Percentiles rank a stretch among this genome's conserved stretches.
phyloP scores from a whole-genome alignment of 805 yeast genomes.

The Alloascoidea africana region DNA sequence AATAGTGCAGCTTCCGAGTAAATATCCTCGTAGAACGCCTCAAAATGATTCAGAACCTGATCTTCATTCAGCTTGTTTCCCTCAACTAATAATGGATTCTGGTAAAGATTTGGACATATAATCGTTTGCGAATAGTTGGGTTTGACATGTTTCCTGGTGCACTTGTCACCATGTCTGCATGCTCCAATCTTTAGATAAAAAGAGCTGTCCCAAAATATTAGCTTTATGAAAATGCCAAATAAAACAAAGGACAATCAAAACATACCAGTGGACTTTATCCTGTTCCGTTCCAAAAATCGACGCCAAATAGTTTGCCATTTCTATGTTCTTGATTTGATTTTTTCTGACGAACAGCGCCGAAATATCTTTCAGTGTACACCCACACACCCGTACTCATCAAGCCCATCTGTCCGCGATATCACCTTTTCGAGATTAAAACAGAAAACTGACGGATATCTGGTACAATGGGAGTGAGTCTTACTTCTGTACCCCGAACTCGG shows the following conservation, averaged over 20 bases:
- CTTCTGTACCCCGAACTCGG: no score
- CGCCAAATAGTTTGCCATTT: slow-evolving; percentile 4
- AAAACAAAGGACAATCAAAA: neutral
- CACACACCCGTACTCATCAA: no score
- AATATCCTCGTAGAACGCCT: slow-evolving; percentile 55
- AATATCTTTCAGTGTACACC: no score
- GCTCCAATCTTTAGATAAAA: slow-evolving; percentile 81
- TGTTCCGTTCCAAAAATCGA: slow-evolving; percentile 3
- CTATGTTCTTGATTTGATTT: neutral
- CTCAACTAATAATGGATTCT: slow-evolving; percentile 34
- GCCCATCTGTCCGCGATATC: no score
- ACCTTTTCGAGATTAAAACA: no score
- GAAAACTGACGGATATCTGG: no score
- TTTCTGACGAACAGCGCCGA: no score
- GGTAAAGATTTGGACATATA: slow-evolving; percentile 47
- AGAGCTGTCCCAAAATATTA: slow-evolving; percentile 19
- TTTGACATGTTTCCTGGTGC: slow-evolving; percentile 56
- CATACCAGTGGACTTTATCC: slow-evolving; percentile 4
- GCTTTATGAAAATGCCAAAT: slow-evolving; percentile 1
- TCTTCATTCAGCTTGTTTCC: slow-evolving; percentile 15
- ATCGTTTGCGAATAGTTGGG: slow-evolving; percentile 56
- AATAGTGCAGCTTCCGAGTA: slow-evolving; percentile 40
- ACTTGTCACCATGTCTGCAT: slow-evolving; percentile 83
- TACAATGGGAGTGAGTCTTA: no score
- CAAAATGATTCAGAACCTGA: slow-evolving; percentile 32